Percentiles rank a stretch among this genome's conserved stretches.
Evolutionary conservation across 2,329 filamentous ascomycete species (phyloP).

Genomic region (Coccinonectria pachysandricola): DNA sequence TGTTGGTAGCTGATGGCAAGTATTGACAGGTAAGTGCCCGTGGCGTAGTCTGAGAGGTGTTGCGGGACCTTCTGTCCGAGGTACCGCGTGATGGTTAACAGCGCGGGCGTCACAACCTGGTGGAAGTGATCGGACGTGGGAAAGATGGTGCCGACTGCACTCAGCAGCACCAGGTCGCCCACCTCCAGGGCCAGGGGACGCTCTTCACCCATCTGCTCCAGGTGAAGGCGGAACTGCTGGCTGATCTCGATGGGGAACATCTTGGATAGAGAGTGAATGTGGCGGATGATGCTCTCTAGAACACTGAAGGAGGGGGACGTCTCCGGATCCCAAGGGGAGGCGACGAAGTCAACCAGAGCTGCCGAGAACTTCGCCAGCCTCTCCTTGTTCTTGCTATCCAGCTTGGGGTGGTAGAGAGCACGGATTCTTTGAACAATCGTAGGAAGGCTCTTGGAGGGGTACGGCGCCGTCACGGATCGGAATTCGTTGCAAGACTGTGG

Average conservation of each 20-base stretch:
- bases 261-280: slow-evolving; percentile 87
- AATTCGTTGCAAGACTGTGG: slow-evolving; percentile 70
- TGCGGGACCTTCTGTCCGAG: slow-evolving; percentile 67
- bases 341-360: slow-evolving; percentile 54
- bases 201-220: slow-evolving; percentile 43
- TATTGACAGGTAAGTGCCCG: slow-evolving; percentile 69
- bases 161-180: slow-evolving; percentile 75
- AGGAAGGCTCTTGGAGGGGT: slow-evolving; percentile 57
- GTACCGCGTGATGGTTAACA: slow-evolving; percentile 74
- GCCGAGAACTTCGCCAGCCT: slow-evolving; percentile 61
- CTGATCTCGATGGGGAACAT: slow-evolving; percentile 71
- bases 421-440: slow-evolving; percentile 81
- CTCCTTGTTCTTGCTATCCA: slow-evolving; percentile 75
- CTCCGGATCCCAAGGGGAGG: slow-evolving; percentile 33
- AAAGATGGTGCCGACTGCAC: slow-evolving; percentile 74
- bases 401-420: slow-evolving; percentile 81
- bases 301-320: slow-evolving; percentile 50
- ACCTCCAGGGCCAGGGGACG: slow-evolving; percentile 43
- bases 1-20: slow-evolving; percentile 74
- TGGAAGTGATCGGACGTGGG: slow-evolving; percentile 97
- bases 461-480: slow-evolving; percentile 50
- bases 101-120: slow-evolving; percentile 82
- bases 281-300: slow-evolving; percentile 72
- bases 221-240: slow-evolving; percentile 63
- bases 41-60: slow-evolving; percentile 54